Evolutionary conservation across 305 asterid genomes (phyloP).

Genomic region (Vinca major): DNA sequence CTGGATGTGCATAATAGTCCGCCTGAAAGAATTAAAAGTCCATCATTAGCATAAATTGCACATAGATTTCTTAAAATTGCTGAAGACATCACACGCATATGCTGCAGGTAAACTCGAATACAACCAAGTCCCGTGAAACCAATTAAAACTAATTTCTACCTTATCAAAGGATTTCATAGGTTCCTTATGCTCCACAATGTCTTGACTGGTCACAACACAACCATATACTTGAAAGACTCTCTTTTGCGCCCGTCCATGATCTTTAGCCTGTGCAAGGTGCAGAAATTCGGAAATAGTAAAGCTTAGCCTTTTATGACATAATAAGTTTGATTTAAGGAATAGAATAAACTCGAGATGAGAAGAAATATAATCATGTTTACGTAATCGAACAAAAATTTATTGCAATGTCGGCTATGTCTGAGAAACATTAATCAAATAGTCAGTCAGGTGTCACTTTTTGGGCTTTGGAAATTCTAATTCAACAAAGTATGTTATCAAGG

Average conservation of each 20-base stretch:
- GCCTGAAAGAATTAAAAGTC: slow-evolving; percentile 38
- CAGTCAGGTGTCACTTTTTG: neutral
- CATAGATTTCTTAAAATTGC: neutral
- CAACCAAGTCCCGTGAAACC: neutral
- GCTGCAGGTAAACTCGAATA: neutral
- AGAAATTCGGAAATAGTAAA: slow-evolving; percentile 10
- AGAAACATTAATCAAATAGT: neutral
- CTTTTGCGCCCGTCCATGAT: slow-evolving; percentile 39
- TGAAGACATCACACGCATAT: neutral
- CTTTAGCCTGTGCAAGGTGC: slow-evolving; percentile 38
- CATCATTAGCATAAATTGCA: slow-evolving; percentile 10
- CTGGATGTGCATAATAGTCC: slow-evolving; percentile 91
- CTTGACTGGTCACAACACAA: slow-evolving; percentile 65
- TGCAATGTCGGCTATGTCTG: neutral
- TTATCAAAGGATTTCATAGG: slow-evolving; percentile 57
- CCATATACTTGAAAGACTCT: slow-evolving; percentile 77
- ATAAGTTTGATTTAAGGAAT: neutral
- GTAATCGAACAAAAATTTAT: neutral
- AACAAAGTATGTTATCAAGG: neutral
- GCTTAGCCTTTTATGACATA: slow-evolving; percentile 5
- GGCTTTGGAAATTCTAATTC: neutral
- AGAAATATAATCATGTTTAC: neutral
- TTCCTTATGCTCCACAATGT: slow-evolving; percentile 72
- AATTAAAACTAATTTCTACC: slow-evolving; percentile 25
- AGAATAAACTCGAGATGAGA: neutral